phyloP scores from a whole-genome alignment of 305 asterid species.

The Striga hermonthica region DNA sequence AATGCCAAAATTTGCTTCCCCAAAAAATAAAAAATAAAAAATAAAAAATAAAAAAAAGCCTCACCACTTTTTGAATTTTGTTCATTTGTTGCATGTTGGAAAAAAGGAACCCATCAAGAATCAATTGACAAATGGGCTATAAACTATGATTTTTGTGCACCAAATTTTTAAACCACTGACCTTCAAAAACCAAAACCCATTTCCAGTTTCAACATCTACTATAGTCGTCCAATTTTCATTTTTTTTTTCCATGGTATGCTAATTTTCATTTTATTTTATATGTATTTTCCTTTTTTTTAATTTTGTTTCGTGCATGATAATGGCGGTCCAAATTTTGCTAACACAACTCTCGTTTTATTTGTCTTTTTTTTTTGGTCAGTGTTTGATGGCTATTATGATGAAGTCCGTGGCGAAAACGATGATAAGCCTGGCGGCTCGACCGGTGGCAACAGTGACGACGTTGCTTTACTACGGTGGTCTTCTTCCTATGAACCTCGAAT shows the following conservation, averaged over 20 bases:
- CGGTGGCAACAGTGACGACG: constrained; percentile 61
- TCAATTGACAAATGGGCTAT: not conserved
- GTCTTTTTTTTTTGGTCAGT: too few relatives aligned
- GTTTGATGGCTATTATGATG: constrained; percentile 35
- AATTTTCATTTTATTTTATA: not conserved
- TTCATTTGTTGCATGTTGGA: too few relatives aligned
- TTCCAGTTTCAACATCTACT: not conserved
- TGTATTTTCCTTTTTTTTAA: not conserved
- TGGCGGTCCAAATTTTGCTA: not conserved
- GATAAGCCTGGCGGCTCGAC: constrained; percentile 40
- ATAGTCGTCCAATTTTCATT: not conserved
- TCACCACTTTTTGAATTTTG: too few relatives aligned
- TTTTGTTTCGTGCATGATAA: too few relatives aligned
- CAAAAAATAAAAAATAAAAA: too few relatives aligned
- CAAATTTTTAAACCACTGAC: not conserved
- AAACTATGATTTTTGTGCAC: constrained; percentile 6
- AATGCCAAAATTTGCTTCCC: too few relatives aligned
- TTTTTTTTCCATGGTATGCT: not conserved
- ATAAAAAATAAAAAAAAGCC: too few relatives aligned
- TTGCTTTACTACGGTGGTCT: constrained; percentile 47
- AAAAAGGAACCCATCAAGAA: not conserved
- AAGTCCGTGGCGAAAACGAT: constrained; percentile 39
- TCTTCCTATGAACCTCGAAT: constrained; percentile 49
- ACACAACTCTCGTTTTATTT: not conserved
- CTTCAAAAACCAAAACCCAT: constrained; percentile 1